Conservation (phyloP, 495 filamentous ascomycete genomes). For the Xylaria palmicola region DNA sequence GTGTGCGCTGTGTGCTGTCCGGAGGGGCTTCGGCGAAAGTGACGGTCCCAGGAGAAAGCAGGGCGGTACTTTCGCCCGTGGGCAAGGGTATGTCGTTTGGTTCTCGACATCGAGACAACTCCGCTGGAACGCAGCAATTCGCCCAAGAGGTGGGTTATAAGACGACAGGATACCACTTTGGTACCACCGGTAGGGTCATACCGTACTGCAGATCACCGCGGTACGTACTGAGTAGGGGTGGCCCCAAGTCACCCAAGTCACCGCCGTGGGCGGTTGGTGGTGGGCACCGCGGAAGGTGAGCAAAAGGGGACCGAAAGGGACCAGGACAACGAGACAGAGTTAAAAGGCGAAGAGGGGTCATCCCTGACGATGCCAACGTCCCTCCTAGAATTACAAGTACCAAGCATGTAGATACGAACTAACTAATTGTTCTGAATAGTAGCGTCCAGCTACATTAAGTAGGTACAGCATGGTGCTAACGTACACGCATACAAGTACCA, state of each 20-base stretch:
- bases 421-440: too few relatives aligned
- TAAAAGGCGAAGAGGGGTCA: background rate
- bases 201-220: constrained; percentile 8
- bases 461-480: too few relatives aligned
- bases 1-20: background rate
- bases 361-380: constrained; percentile 5
- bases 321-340: background rate
- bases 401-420: too few relatives aligned
- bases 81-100: background rate
- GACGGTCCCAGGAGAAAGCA: background rate
- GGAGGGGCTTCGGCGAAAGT: background rate
- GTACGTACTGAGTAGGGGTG: background rate
- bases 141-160: constrained; percentile 2
- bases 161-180: background rate
- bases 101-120: background rate
- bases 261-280: background rate
- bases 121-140: background rate
- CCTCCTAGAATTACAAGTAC: too few relatives aligned
- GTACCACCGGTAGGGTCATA: constrained; percentile 12
- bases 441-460: too few relatives aligned
- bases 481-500: too few relatives aligned
- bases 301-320: constrained; percentile 6
- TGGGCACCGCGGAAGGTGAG: constrained; percentile 9
- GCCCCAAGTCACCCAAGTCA: background rate
- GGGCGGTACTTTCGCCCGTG: background rate